Conservation (phyloP, 306 rosid genomes). For the Ceratonia siliqua region DNA sequence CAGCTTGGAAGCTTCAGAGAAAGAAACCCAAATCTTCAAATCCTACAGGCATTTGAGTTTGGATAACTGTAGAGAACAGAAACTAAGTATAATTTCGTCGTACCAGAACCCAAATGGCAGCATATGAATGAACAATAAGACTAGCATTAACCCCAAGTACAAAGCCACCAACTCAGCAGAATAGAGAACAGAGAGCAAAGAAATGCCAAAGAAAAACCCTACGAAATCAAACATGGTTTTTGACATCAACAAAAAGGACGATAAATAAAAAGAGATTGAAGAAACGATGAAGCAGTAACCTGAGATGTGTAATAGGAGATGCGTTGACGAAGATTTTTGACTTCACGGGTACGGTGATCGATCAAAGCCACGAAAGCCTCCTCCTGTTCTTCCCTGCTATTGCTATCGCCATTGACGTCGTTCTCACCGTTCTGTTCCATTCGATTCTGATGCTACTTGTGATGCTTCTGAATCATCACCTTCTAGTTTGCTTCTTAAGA, state of each 20-base stretch:
- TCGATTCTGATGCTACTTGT: not conserved
- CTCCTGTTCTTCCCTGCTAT: conserved; percentile 56
- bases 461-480: conserved; percentile 8
- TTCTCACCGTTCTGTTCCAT: conserved; percentile 31
- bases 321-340: conserved; percentile 43
- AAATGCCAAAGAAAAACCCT: not conserved
- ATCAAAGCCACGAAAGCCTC: conserved; percentile 63
- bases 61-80: not conserved
- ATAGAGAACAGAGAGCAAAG: not conserved
- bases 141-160: not conserved
- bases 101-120: not conserved
- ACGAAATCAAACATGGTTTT: not conserved
- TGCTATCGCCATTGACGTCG: not conserved
- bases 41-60: not conserved
- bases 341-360: conserved; percentile 65
- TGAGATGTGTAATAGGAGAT: conserved; percentile 54
- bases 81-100: not conserved
- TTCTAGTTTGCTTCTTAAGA: conserved; percentile 14
- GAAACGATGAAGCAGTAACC: conserved; percentile 35
- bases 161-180: not conserved
- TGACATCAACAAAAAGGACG: not conserved
- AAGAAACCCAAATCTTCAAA: conserved; percentile 13
- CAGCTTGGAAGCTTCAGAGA: not conserved
- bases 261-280: not conserved
- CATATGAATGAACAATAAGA: not conserved